Evolutionary conservation across 1,284 basidiomycete species (phyloP).

Genomic region (Porodaedalea pini): DNA sequence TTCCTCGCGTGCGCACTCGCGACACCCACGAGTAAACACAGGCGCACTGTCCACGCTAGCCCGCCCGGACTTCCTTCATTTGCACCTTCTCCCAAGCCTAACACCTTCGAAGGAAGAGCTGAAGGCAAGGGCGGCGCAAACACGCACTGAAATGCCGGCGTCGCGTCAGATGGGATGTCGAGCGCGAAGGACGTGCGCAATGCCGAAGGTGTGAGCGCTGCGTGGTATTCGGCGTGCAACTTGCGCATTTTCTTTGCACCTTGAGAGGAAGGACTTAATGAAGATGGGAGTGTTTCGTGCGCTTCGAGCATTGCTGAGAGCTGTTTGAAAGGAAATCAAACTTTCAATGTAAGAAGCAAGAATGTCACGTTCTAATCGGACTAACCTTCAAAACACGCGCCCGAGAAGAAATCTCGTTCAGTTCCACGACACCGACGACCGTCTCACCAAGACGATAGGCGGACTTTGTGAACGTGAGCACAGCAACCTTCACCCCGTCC

Average conservation of each 20-base stretch:
- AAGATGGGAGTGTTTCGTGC: constrained; percentile 73
- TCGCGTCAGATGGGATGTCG: constrained; percentile 86
- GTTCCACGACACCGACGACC: constrained; percentile 79
- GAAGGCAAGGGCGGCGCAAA: constrained; percentile 26
- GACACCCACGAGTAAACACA: constrained; percentile 78
- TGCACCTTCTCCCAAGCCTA: background rate
- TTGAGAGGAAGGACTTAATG: constrained; percentile 40
- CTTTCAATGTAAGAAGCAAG: constrained; percentile 5
- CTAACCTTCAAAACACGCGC: constrained; percentile 75
- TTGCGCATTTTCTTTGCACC: constrained; percentile 50
- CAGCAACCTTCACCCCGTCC: constrained; percentile 82
- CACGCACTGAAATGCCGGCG: constrained; percentile 71
- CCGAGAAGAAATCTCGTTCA: constrained; percentile 63
- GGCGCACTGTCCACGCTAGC: constrained; percentile 79
- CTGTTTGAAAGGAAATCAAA: constrained; percentile 36
- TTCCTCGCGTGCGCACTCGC: constrained; percentile 41
- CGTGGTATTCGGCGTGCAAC: constrained; percentile 80
- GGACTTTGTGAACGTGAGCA: constrained; percentile 86
- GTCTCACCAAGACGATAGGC: constrained; percentile 89
- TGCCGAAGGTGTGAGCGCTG: constrained; percentile 67
- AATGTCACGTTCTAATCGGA: constrained; percentile 29
- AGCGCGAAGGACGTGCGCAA: constrained; percentile 78
- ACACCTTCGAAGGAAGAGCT: background rate
- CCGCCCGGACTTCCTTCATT: constrained; percentile 48
- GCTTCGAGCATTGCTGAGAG: constrained; percentile 83